A percentile compares a stretch with the other conserved stretches of the same genome.
Evolutionary conservation across 768 basidiomycete genomes (phyloP).

Genomic region (Lentinula boryana): DNA sequence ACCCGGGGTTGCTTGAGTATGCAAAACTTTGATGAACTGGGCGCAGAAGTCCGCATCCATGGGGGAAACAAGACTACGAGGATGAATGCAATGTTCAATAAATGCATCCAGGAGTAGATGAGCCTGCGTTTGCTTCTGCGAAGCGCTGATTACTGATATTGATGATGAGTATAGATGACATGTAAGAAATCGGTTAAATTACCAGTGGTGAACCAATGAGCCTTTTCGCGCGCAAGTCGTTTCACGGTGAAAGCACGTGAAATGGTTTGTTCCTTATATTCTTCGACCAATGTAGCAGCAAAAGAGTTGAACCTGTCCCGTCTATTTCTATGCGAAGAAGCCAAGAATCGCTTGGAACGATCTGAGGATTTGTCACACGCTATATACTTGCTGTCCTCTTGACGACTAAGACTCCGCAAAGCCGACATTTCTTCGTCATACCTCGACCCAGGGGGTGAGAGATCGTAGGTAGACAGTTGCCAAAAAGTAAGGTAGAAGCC

Average conservation of each 20-base stretch:
- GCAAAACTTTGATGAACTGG: slow-evolving; percentile 84
- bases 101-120: slow-evolving; percentile 29
- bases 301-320: slow-evolving; percentile 65
- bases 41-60: slow-evolving; percentile 96
- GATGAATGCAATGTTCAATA: slow-evolving; percentile 90
- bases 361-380: slow-evolving; percentile 71
- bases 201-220: slow-evolving; percentile 74
- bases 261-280: slow-evolving; percentile 71
- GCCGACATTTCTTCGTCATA: slow-evolving; percentile 76
- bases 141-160: slow-evolving; percentile 5
- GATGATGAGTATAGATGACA: neutral
- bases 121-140: slow-evolving; percentile 2
- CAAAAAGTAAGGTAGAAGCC: slow-evolving; percentile 96
- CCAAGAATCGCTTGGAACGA: slow-evolving; percentile 50
- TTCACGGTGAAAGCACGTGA: slow-evolving; percentile 72
- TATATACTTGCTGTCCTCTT: slow-evolving; percentile 59
- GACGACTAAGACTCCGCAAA: slow-evolving; percentile 54
- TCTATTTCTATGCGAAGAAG: slow-evolving; percentile 49
- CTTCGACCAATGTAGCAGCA: slow-evolving; percentile 53
- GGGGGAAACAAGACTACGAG: slow-evolving; percentile 87
- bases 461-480: slow-evolving; percentile 91
- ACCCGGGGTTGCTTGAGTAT: slow-evolving; percentile 81
- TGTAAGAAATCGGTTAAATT: neutral
- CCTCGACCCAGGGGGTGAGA: slow-evolving; percentile 65
- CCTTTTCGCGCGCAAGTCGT: slow-evolving; percentile 71